Evolutionary conservation across 805 yeast species (phyloP).

Genomic region (Saccharomycopsis sp.): DNA sequence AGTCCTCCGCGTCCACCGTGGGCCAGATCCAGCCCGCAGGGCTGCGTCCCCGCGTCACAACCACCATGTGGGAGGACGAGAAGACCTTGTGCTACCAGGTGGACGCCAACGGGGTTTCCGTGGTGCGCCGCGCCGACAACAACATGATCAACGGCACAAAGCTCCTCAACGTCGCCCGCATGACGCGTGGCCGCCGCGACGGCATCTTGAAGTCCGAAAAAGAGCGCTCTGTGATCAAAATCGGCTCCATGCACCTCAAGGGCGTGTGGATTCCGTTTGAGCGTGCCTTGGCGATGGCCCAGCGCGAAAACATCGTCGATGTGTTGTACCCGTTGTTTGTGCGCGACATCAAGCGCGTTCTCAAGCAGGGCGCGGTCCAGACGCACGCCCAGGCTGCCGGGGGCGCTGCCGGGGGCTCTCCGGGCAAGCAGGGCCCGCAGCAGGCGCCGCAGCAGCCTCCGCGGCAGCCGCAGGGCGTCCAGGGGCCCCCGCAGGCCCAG

Average conservation of each 20-base stretch:
- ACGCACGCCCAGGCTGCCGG: conserved; percentile 5
- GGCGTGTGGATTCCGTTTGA: conserved; percentile 77
- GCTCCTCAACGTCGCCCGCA: conserved; percentile 59
- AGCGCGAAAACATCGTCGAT: conserved; percentile 58
- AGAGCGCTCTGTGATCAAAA: conserved; percentile 61
- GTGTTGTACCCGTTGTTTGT: conserved; percentile 53
- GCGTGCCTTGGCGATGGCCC: conserved; percentile 62
- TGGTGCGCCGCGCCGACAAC: conserved; percentile 63
- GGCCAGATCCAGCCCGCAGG: conserved; percentile 37
- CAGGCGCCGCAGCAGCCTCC: background rate
- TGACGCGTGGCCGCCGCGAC: conserved; percentile 69
- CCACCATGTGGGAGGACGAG: conserved; percentile 75
- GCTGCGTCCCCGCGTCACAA: conserved; percentile 55
- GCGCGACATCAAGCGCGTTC: conserved; percentile 47
- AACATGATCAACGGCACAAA: conserved; percentile 71
- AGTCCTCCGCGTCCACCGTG: conserved; percentile 11
- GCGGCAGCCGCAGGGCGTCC: background rate
- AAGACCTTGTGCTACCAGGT: conserved; percentile 67
- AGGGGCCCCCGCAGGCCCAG: too few species aligned
- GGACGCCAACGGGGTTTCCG: conserved; percentile 60
- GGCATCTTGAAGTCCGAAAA: conserved; percentile 64
- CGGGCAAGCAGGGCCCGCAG: too few species aligned
- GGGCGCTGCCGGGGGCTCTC: background rate
- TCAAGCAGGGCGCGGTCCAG: conserved; percentile 1
- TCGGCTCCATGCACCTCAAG: conserved; percentile 69